Percentiles rank a stretch among this genome's conserved stretches.
Evolutionary conservation across 2,329 filamentous ascomycete species (phyloP).

Genomic region (Tolypocladium tropicale): DNA sequence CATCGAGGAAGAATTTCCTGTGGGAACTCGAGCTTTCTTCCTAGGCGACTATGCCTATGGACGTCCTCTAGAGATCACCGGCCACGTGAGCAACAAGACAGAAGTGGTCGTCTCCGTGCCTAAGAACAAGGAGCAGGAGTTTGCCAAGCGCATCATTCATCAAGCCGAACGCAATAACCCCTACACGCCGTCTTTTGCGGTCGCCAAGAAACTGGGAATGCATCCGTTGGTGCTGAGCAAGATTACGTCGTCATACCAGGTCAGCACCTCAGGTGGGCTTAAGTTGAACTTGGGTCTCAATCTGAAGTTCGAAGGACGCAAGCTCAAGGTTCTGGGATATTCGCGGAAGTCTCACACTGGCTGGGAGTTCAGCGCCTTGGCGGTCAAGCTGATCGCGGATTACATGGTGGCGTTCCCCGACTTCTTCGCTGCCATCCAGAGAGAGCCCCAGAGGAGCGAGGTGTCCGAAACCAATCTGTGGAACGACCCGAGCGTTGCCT

Average conservation of each 20-base stretch:
- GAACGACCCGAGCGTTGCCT: conserved; percentile 58
- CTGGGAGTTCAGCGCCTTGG: conserved; percentile 91
- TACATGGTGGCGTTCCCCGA: conserved; percentile 95
- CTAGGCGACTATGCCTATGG: conserved; percentile 90
- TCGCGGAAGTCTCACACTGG: conserved; percentile 76
- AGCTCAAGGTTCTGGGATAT: conserved; percentile 91
- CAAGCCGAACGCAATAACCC: conserved; percentile 59
- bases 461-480: conserved; percentile 83
- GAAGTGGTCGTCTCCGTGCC: conserved; percentile 68
- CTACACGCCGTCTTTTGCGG: conserved; percentile 81
- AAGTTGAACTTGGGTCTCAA: conserved; percentile 89
- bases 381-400: conserved; percentile 67
- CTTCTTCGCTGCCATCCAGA: conserved; percentile 82
- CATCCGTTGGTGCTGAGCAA: conserved; percentile 88
- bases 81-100: conserved; percentile 64
- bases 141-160: conserved; percentile 63
- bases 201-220: conserved; percentile 70
- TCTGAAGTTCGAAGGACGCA: conserved; percentile 91
- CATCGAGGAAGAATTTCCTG: conserved; percentile 84
- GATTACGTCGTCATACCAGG: conserved; percentile 87
- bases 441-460: conserved; percentile 76
- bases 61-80: conserved; percentile 72
- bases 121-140: conserved; percentile 67
- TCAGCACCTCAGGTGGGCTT: conserved; percentile 65
- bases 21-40: conserved; percentile 79